Evolutionary conservation across 768 basidiomycete genomes (phyloP), one percentile per base, ranked within the genome.

Genomic region (Suillus spraguei): DNA sequence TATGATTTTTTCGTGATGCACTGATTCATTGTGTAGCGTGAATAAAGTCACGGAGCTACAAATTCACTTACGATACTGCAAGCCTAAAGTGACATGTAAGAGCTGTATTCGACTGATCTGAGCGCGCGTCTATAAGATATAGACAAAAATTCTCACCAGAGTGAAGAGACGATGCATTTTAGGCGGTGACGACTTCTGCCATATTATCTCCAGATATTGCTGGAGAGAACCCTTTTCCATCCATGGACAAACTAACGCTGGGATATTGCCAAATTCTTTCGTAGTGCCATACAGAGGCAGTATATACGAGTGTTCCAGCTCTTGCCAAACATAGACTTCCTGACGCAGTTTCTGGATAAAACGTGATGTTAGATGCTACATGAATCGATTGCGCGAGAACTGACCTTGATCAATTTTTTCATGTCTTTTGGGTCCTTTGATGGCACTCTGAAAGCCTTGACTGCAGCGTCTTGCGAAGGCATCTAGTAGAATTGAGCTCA

Each of bases 181-280:
- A 11, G 50, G 28, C 7, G 65, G 32, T 3, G 24, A 33, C 2
- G 67, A 59, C 20, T n/a, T 5, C 11, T 33, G 5, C n/a, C 59
- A 24, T 2, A 47, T n/a, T 17, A 0, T 20, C 0, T 4, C 10
- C 11, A 70, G 62, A 55, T 72, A 72, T 5, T 59, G 38, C 7
- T 60, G 66, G 36, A 74, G 56, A 4, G 60, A 63, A 3, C 72
- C 73, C 41, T 72, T 70, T 33, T 72, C 66, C 47, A 66, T 59
- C 71, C 71, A 72, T 0, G 71, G 71, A 52, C 64, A 69, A 28
- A 72, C 71, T 61, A 72, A 64, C 10, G 72, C 65, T n/a, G 59
- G 60, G 28, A 70, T 50, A 11, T 20, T 59, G 5, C 70, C 72
- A 65, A 70, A 72, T 2, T 58, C 64, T 16, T 44, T 58, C 20